Base-by-base conservation (phyloP, 2,329 filamentous ascomycete species). In the Harringtonia aguacate region DNA sequence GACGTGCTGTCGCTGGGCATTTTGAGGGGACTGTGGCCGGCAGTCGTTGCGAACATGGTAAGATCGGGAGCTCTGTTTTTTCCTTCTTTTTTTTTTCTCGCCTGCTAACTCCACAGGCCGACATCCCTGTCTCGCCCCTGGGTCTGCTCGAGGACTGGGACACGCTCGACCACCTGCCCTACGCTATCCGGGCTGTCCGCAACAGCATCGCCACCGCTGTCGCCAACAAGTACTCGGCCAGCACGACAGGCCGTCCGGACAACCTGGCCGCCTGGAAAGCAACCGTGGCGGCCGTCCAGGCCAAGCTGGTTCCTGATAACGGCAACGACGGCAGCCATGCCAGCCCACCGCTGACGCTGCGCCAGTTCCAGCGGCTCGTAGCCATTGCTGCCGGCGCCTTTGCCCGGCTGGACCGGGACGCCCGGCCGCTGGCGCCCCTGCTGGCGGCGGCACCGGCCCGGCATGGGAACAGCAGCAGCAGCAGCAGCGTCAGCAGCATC, bases 381-480 rank as follows among this genome's bases (percentile, higher is more conserved):
- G 52, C 54, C 34, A 46, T 59, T 34, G 41, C 57, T 2, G 53
- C 56, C 18, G 59, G 59, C 9, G 55, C 58, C 10, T 50, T 55
- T 17, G 56, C 58, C 2, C 56, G 59, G 3, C 56, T 62, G 10
- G 61, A 64, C 49, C 56, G 54, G 22, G 55, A 64, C 13, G 53
- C 65, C 13, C 52, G 68, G 4, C 54, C 36, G 1, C 41, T 59
- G 12, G 53, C 58, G 4, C 46, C 49, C 2, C 27, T 51, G 12
- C 38, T 61, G 4, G 46, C 43, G 1, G 50, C 58, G 13, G 54
- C 60, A 4, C 62, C 61, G 2, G 45, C 43, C 1, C 8, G 13
- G 13, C 20, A 44, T 15, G 30, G 38, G 1, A 29, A 36, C 38
- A 36, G 14, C 20, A 4, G 35, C 31, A 22, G 48, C 18, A 47